These are phyloP conservation scores for Irpex rosettiformis DNA, from an alignment of 1,284 basidiomycete genomes.

Conservation along the genomic window DNA sequence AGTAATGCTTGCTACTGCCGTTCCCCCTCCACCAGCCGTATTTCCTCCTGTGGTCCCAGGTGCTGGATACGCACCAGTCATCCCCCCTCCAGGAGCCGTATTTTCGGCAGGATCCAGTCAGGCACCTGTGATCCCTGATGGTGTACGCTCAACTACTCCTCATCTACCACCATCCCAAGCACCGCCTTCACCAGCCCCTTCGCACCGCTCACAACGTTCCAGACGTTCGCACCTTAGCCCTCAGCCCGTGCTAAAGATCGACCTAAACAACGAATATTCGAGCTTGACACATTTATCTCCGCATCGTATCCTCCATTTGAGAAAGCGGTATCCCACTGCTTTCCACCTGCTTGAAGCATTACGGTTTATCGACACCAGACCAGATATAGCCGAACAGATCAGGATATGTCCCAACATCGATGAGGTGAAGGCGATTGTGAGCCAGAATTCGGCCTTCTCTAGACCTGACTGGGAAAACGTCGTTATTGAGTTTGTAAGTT, in stretches of 20 bases:
- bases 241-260: slow-evolving; percentile 14
- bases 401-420: slow-evolving; percentile 39
- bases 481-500: slow-evolving; percentile 45
- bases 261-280: slow-evolving; percentile 21
- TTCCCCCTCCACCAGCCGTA: neutral
- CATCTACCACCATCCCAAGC: neutral
- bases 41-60: neutral
- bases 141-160: neutral
- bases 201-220: neutral
- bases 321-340: slow-evolving; percentile 56
- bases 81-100: neutral
- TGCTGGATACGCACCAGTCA: neutral
- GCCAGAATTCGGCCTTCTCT: slow-evolving; percentile 33
- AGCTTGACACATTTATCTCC: slow-evolving; percentile 58
- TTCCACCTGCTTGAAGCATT: slow-evolving; percentile 66
- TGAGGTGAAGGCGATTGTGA: slow-evolving; percentile 49
- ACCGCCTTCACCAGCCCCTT: slow-evolving; percentile 13
- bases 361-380: slow-evolving; percentile 49
- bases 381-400: slow-evolving; percentile 52
- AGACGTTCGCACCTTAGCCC: slow-evolving; percentile 4
- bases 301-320: slow-evolving; percentile 48
- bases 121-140: neutral
- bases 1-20: neutral
- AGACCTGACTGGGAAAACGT: slow-evolving; percentile 51
- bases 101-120: neutral